Conservation (phyloP, 768 basidiomycete species). For the Boletus sp. region DNA sequence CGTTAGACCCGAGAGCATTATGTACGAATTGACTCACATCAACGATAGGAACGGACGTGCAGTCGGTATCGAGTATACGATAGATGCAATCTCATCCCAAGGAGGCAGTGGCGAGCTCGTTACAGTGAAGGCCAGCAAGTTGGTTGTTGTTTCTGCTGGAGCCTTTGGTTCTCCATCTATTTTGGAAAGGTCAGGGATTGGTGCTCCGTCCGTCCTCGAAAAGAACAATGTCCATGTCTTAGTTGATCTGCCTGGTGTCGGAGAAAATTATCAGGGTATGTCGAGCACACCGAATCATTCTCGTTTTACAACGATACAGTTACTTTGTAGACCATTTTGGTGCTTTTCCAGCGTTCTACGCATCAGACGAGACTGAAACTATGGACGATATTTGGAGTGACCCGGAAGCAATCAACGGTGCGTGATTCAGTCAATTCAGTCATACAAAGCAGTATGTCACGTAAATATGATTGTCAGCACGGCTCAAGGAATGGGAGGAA, state of each 20-base stretch:
- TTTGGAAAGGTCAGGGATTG: slow-evolving; percentile 67
- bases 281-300: not conserved
- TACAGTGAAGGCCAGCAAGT: slow-evolving; percentile 28
- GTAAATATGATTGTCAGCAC: slow-evolving; percentile 15
- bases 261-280: slow-evolving; percentile 40
- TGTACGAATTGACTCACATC: not conserved
- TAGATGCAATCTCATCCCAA: slow-evolving; percentile 14
- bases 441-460: not conserved
- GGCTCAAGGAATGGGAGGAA: slow-evolving; percentile 31
- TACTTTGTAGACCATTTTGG: slow-evolving; percentile 29
- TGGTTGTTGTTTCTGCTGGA: slow-evolving; percentile 51
- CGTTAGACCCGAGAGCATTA: not conserved
- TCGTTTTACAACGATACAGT: not conserved
- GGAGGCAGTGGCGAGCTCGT: slow-evolving; percentile 3
- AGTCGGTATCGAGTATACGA: slow-evolving; percentile 35
- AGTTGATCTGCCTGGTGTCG: not conserved
- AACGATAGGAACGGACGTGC: slow-evolving; percentile 32
- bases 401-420: slow-evolving; percentile 39
- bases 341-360: slow-evolving; percentile 33
- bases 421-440: slow-evolving; percentile 16
- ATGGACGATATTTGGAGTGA: slow-evolving; percentile 45
- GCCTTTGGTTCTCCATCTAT: slow-evolving; percentile 56
- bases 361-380: slow-evolving; percentile 44
- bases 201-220: slow-evolving; percentile 46
- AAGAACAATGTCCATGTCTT: slow-evolving; percentile 43